phyloP scores from a whole-genome alignment of 176 grass and related monocot genomes.

The Carex littledalei region DNA sequence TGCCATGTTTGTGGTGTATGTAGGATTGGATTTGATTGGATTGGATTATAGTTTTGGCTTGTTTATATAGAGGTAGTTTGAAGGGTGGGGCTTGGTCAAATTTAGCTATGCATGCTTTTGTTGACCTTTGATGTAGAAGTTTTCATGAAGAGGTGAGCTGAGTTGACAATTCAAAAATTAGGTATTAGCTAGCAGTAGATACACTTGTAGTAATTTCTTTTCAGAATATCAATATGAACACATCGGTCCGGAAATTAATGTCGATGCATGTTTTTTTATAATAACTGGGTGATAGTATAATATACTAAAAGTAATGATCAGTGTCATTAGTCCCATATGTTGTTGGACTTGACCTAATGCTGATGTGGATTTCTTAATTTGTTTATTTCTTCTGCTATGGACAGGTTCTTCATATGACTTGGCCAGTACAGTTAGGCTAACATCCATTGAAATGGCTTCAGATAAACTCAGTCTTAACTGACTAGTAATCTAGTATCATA shows the following conservation, averaged over 20 bases:
- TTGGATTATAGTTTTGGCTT: neutral
- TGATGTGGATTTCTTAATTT: neutral
- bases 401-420: neutral
- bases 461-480: neutral
- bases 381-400: neutral
- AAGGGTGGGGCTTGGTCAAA: neutral
- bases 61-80: conserved; percentile 5
- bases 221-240: neutral
- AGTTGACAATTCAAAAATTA: neutral
- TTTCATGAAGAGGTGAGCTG: neutral
- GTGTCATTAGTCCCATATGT: neutral
- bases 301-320: neutral
- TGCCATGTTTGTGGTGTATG: conserved; percentile 36
- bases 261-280: neutral
- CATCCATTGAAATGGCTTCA: neutral
- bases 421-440: neutral
- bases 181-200: neutral
- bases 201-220: too few species aligned
- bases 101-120: neutral
- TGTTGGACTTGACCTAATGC: neutral
- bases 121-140: neutral
- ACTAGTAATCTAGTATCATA: neutral
- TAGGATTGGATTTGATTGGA: neutral
- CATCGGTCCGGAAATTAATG: neutral
- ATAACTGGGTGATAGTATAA: neutral